A percentile compares a stretch with the other conserved stretches of the same genome.
Conservation (phyloP, 306 rosid genomes). For the Ceratonia siliqua region DNA sequence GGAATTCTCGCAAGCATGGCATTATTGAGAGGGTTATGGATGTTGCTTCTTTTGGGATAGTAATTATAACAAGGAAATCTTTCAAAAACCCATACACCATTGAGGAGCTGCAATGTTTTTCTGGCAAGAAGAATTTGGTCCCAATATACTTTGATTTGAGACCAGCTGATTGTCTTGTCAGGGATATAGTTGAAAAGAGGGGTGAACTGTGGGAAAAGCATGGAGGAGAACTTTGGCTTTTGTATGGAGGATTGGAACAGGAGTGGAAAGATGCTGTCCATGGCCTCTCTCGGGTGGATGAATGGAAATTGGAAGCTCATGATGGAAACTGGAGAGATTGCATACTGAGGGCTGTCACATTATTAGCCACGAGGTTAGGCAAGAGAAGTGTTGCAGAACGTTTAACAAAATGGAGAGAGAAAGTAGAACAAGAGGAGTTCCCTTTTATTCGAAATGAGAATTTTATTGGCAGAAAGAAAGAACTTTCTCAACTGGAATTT, state of each 20-base stretch:
- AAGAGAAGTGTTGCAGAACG: constrained; percentile 79
- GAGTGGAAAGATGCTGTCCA: constrained; percentile 86
- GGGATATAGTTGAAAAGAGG: constrained; percentile 88
- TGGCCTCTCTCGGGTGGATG: constrained; percentile 75
- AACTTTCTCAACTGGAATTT: constrained; percentile 76
- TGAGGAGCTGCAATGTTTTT: constrained; percentile 72
- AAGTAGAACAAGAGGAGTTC: constrained; percentile 78
- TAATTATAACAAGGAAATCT: constrained; percentile 77
- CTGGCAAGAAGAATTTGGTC: constrained; percentile 80
- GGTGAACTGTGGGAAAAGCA: constrained; percentile 87
- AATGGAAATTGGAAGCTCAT: constrained; percentile 83
- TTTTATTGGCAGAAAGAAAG: constrained; percentile 81
- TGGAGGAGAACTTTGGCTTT: constrained; percentile 83
- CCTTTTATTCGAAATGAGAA: constrained; percentile 70
- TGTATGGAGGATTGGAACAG: constrained; percentile 76
- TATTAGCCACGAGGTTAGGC: constrained; percentile 70
- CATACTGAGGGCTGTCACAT: constrained; percentile 63
- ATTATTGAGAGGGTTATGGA: constrained; percentile 82
- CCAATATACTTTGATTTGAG: constrained; percentile 83
- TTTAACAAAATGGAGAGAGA: constrained; percentile 76
- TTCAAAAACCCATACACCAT: constrained; percentile 80
- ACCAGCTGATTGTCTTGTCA: constrained; percentile 74
- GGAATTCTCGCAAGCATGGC: constrained; percentile 63
- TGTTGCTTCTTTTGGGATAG: constrained; percentile 79
- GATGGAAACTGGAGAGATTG: constrained; percentile 94